Evolutionary conservation across 768 basidiomycete genomes (phyloP), one percentile per base, ranked within the genome.

Genomic region (Lactifluus hygrophoroides): DNA sequence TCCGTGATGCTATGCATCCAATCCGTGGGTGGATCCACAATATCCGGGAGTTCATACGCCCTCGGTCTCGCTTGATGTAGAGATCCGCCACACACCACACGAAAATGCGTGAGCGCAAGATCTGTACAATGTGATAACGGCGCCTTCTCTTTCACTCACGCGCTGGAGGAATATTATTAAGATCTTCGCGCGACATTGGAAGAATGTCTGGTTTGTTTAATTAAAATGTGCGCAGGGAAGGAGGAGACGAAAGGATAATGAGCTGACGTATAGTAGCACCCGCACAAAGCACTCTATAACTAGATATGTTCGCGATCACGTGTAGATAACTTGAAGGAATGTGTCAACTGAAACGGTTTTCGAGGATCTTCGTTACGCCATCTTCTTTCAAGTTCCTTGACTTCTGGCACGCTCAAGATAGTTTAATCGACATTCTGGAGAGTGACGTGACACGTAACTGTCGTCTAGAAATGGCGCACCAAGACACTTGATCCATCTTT

Each of bases 41-140:
- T 57, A 23, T 66, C 69, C 25, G 69, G 69, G 14, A 69, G 61
- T 25, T 66, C 61, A 6, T 62, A 47, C 11, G 64, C 55, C 51
- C 65, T 61, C 14, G 65, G 50, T 54, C 60, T 65, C 35, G 69
- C 67, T 69, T 61, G n/a, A 30, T 13, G 42, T n/a, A 28, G 32
- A 17, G 34, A 27, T 25, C 49, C n/a, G 17, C 16, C 23, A 28
- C 27, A 43, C 47, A n/a, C n/a, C n/a, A n/a, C n/a, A n/a, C n/a
- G n/a, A 30, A 19, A 27, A 50, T 50, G 51, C 16, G 47, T 54
- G 52, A 55, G 53, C 42, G 5, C 32, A 44, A 46, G 11, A 37
- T 45, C n/a, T 43, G 11, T 10, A 21, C 10, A 25, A 40, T 37
- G 42, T 47, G 19, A 57, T 51, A 37, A 19, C 25, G 17, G 38